Percentiles rank a stretch among this genome's conserved stretches.
Conservation (phyloP, 2,329 filamentous ascomycete species). For the Exophiala calicioides region DNA sequence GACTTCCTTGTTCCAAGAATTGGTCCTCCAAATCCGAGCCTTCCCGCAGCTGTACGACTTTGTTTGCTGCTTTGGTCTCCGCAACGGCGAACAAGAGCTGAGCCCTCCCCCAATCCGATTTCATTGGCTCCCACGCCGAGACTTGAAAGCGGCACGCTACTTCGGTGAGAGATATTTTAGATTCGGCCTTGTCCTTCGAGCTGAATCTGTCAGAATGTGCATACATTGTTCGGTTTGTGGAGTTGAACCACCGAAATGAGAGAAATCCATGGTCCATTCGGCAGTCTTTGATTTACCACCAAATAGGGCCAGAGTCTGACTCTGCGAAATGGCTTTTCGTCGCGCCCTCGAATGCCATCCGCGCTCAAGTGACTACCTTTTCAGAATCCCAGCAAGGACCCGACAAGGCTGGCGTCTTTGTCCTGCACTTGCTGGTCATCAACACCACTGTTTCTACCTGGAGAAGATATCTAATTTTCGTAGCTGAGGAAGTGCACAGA, state of each 20-base stretch:
- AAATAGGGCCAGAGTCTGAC: background rate
- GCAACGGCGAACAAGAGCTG: background rate
- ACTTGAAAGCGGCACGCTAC: background rate
- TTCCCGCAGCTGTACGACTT: background rate
- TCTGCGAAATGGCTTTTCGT: background rate
- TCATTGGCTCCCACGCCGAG: background rate
- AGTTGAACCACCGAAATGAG: background rate
- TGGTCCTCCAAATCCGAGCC: too few species aligned
- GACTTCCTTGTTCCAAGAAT: too few species aligned
- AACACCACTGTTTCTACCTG: background rate
- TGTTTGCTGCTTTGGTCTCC: slow-evolving; percentile 1
- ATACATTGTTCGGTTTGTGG: background rate
- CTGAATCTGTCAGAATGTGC: background rate
- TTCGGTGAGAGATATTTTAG: background rate
- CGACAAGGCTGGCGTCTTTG: background rate
- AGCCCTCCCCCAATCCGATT: background rate
- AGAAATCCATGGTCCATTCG: background rate
- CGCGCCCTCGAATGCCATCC: background rate
- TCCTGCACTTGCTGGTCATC: background rate
- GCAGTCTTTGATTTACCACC: background rate
- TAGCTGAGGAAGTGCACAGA: background rate
- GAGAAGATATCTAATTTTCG: background rate
- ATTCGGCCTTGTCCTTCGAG: background rate
- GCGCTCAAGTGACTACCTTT: background rate
- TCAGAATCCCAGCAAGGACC: too few species aligned